Percentiles rank a stretch among this genome's conserved stretches.
Conservation (phyloP, 345 rosid genomes). For the Lepidium didymum region DNA sequence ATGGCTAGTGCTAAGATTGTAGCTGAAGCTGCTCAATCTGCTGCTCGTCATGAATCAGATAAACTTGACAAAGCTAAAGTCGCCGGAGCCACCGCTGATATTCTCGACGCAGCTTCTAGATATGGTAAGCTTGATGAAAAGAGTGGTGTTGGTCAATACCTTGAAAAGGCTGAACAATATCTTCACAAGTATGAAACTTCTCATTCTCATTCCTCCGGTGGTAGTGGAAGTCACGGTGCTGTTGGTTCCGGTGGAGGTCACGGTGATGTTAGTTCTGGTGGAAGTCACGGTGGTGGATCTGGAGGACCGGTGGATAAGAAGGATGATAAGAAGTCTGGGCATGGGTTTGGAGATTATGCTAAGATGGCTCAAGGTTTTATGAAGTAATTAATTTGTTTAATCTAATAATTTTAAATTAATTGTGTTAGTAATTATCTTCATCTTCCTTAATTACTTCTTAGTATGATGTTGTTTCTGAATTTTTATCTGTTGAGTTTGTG, state of each 20-base stretch:
- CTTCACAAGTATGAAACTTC: slow-evolving; percentile 48
- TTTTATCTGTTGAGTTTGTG: neutral
- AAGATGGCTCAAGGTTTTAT: slow-evolving; percentile 68
- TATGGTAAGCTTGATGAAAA: slow-evolving; percentile 70
- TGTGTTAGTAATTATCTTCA: slow-evolving; percentile 10
- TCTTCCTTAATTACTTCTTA: slow-evolving; percentile 6
- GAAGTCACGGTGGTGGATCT: neutral
- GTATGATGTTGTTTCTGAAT: neutral
- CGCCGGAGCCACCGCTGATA: slow-evolving; percentile 42
- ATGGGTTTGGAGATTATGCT: slow-evolving; percentile 48
- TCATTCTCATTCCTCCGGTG: slow-evolving; percentile 29
- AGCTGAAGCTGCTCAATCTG: slow-evolving; percentile 47
- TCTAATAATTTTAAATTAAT: neutral
- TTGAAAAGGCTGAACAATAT: slow-evolving; percentile 63
- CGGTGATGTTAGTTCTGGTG: neutral
- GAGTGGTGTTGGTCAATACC: slow-evolving; percentile 47
- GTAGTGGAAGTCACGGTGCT: neutral
- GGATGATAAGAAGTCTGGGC: slow-evolving; percentile 35
- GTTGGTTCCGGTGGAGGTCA: neutral
- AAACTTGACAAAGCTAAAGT: slow-evolving; percentile 34
- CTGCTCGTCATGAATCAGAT: slow-evolving; percentile 29
- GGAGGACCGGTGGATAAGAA: slow-evolving; percentile 8
- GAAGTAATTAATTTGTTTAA: slow-evolving; percentile 13
- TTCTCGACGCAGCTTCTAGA: slow-evolving; percentile 49
- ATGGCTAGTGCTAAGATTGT: slow-evolving; percentile 58